Conservation (phyloP, 2,329 filamentous ascomycete genomes). For the Teratosphaeria destructans region DNA sequence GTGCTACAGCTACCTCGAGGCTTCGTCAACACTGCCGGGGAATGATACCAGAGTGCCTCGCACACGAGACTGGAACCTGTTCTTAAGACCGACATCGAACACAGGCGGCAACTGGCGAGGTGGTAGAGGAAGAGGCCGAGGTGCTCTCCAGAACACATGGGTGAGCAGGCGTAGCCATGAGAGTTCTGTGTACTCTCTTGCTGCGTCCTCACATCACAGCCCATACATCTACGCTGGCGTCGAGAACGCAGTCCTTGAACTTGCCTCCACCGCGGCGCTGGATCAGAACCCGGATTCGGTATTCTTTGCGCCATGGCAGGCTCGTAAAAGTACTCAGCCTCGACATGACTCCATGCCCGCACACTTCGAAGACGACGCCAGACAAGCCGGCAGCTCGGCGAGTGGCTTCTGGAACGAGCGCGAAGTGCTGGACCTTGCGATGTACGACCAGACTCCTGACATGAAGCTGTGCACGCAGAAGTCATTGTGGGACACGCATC, state of each 20-base stretch:
- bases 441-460: constrained; percentile 35
- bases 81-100: constrained; percentile 28
- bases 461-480: constrained; percentile 33
- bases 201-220: constrained; percentile 34
- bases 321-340: neutral
- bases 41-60: neutral
- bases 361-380: neutral
- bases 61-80: constrained; percentile 33
- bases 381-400: constrained; percentile 2
- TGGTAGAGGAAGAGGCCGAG: constrained; percentile 9
- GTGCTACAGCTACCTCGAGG: constrained; percentile 22
- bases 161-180: constrained; percentile 12
- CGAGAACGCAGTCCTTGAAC: constrained; percentile 33
- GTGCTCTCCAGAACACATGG: constrained; percentile 8
- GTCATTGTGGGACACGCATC: constrained; percentile 21
- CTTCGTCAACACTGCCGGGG: neutral
- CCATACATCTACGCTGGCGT: constrained; percentile 39
- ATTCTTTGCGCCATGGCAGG: constrained; percentile 5
- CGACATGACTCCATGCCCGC: neutral
- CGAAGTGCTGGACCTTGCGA: constrained; percentile 33
- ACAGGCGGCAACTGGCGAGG: constrained; percentile 8
- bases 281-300: constrained; percentile 35
- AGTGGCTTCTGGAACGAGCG: constrained; percentile 23
- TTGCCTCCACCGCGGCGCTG: constrained; percentile 34
- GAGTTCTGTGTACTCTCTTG: constrained; percentile 38